Evolutionary conservation across 441 rosid genomes (phyloP).

Genomic region (Adansonia madagascariensis): DNA sequence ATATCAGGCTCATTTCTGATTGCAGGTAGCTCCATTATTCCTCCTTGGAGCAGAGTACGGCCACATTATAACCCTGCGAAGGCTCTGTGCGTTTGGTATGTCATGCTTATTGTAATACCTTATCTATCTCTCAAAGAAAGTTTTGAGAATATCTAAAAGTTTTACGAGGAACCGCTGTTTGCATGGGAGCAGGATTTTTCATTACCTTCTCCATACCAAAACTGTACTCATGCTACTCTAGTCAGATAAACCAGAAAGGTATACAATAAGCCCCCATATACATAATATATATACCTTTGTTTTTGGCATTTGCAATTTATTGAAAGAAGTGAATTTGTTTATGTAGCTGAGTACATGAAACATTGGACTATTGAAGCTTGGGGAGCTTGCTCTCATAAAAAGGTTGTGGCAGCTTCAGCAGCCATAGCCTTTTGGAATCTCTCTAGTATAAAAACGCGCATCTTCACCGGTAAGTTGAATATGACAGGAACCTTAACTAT

Average conservation of each 20-base stretch:
- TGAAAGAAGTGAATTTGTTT: constrained; percentile 21
- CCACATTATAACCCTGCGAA: constrained; percentile 73
- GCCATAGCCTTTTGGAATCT: constrained; percentile 86
- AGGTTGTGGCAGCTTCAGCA: constrained; percentile 76
- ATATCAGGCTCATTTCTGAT: constrained; percentile 20
- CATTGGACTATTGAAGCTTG: constrained; percentile 58
- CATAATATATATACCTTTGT: not conserved
- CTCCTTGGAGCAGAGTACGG: constrained; percentile 91
- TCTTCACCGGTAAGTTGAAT: constrained; percentile 58
- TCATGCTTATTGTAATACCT: not conserved
- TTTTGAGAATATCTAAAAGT: not conserved
- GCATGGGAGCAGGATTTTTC: constrained; percentile 71
- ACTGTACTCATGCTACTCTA: constrained; percentile 60
- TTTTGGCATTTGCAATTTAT: constrained; percentile 13
- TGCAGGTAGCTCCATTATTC: constrained; percentile 77
- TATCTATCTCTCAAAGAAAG: not conserved
- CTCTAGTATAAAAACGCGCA: constrained; percentile 71
- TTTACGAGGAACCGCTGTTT: constrained; percentile 23
- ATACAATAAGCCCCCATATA: not conserved
- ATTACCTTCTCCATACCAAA: constrained; percentile 75
- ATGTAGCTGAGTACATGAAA: constrained; percentile 58
- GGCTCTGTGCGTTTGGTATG: constrained; percentile 74
- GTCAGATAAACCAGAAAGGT: constrained; percentile 68
- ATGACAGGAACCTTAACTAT: not conserved
- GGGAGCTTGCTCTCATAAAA: constrained; percentile 82